phyloP scores from a whole-genome alignment of 169 alveolate genomes.

The Plasmodium vinckei region DNA sequence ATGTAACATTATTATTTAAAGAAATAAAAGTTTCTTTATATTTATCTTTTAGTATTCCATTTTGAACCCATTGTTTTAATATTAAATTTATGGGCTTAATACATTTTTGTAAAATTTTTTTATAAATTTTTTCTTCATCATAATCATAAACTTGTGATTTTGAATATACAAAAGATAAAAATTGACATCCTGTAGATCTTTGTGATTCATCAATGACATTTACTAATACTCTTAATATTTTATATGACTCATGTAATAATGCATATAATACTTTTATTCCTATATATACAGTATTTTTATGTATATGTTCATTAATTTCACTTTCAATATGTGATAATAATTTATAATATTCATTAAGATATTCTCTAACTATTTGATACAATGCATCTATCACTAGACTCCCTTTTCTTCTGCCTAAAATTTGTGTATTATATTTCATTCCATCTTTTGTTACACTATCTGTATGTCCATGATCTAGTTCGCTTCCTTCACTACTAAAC shows the following conservation, averaged over 20 bases:
- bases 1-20: constrained; percentile 22
- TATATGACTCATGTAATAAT: constrained; percentile 53
- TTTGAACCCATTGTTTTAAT: constrained; percentile 51
- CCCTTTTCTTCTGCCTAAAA: constrained; percentile 1
- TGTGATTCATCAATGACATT: constrained; percentile 62
- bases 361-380: constrained; percentile 47
- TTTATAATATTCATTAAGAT: constrained; percentile 61
- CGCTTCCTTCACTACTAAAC: background rate
- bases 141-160: constrained; percentile 68
- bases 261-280: constrained; percentile 45
- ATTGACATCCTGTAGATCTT: constrained; percentile 41
- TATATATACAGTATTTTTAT: constrained; percentile 57
- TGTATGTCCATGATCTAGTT: background rate
- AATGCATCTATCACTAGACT: constrained; percentile 67
- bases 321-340: constrained; percentile 57
- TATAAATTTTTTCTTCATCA: constrained; percentile 54
- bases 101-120: constrained; percentile 40
- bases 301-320: constrained; percentile 71
- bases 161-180: constrained; percentile 56
- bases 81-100: constrained; percentile 48
- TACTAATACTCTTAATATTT: constrained; percentile 47
- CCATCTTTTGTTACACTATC: background rate
- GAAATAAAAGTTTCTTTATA: constrained; percentile 60
- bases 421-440: background rate
- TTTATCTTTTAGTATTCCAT: constrained; percentile 46